Evolutionary conservation across 257 asterid genomes (phyloP).

Genomic region (Solanum chiquidenum): DNA sequence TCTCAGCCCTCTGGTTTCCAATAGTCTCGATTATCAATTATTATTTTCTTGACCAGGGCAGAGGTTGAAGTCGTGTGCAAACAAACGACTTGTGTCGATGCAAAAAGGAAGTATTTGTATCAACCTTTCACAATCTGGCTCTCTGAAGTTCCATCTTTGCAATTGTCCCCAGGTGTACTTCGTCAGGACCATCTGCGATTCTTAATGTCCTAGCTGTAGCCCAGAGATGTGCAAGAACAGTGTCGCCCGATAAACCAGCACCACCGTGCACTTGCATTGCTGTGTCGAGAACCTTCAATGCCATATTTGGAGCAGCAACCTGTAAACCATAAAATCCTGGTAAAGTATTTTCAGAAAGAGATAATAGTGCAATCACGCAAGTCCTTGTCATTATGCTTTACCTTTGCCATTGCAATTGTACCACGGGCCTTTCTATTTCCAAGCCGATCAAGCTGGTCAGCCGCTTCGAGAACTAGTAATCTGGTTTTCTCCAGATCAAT

Average conservation of each 20-base stretch:
- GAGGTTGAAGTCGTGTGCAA: not conserved
- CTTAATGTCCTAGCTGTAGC: slow-evolving; percentile 74
- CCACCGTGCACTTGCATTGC: slow-evolving; percentile 98
- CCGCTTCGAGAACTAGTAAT: slow-evolving; percentile 87
- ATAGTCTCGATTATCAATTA: not conserved
- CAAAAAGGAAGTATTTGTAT: not conserved
- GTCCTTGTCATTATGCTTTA: not conserved
- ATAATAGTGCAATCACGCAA: not conserved
- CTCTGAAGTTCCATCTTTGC: slow-evolving; percentile 72
- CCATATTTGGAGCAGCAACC: slow-evolving; percentile 97
- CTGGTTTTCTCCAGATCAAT: slow-evolving; percentile 78
- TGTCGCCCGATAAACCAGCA: slow-evolving; percentile 84
- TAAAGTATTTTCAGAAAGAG: not conserved
- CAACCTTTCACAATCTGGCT: slow-evolving; percentile 50
- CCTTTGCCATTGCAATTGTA: slow-evolving; percentile 95
- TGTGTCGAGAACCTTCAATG: slow-evolving; percentile 73
- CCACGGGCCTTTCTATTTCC: slow-evolving; percentile 82
- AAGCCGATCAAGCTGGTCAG: slow-evolving; percentile 79
- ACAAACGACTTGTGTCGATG: not conserved
- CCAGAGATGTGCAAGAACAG: slow-evolving; percentile 75
- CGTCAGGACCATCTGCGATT: slow-evolving; percentile 96
- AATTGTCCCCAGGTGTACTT: slow-evolving; percentile 85
- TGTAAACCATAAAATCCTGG: slow-evolving; percentile 4
- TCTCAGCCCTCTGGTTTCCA: not conserved
- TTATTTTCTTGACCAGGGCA: not conserved